These are phyloP conservation scores for Phytomonas sp. DNA, from an alignment of 208 protist species.

Conservation along the genomic window DNA sequence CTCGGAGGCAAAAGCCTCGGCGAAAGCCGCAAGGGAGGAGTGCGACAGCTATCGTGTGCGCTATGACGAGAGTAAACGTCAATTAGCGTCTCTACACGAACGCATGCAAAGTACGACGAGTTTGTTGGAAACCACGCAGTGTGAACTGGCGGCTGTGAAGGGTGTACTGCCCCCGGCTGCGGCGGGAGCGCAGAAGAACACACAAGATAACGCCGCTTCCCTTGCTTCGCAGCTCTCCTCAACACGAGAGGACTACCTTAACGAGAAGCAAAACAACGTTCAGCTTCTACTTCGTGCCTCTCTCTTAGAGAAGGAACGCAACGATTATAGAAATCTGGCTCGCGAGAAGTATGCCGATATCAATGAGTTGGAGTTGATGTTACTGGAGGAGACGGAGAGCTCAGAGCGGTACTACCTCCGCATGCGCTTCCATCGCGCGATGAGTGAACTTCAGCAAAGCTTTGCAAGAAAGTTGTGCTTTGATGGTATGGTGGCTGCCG, in stretches of 20 bases:
- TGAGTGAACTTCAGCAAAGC: slow-evolving; percentile 21
- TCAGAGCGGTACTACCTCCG: slow-evolving; percentile 60
- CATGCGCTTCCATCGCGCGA: slow-evolving; percentile 42
- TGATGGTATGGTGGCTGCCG: background rate
- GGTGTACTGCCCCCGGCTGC: slow-evolving; percentile 2
- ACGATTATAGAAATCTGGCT: slow-evolving; percentile 22
- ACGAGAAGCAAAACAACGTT: slow-evolving; percentile 70
- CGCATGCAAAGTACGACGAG: slow-evolving; percentile 33
- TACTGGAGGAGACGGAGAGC: slow-evolving; percentile 72
- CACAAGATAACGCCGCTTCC: background rate
- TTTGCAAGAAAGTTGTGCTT: background rate
- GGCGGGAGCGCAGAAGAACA: slow-evolving; percentile 2
- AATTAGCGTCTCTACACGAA: slow-evolving; percentile 22
- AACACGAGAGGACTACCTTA: slow-evolving; percentile 43
- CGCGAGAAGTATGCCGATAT: slow-evolving; percentile 26
- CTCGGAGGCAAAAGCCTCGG: slow-evolving; percentile 21
- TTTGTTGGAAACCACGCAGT: slow-evolving; percentile 42
- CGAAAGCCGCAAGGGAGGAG: slow-evolving; percentile 5
- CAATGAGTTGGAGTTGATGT: slow-evolving; percentile 51
- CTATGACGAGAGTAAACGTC: slow-evolving; percentile 25
- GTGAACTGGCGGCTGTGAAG: slow-evolving; percentile 28
- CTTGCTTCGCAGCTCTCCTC: slow-evolving; percentile 28
- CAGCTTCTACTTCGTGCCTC: slow-evolving; percentile 56
- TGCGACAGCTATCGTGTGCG: slow-evolving; percentile 33
- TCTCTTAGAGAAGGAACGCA: slow-evolving; percentile 38